Conservation (phyloP, 169 alveolate genomes). For the Amoebophrya sp. region DNA sequence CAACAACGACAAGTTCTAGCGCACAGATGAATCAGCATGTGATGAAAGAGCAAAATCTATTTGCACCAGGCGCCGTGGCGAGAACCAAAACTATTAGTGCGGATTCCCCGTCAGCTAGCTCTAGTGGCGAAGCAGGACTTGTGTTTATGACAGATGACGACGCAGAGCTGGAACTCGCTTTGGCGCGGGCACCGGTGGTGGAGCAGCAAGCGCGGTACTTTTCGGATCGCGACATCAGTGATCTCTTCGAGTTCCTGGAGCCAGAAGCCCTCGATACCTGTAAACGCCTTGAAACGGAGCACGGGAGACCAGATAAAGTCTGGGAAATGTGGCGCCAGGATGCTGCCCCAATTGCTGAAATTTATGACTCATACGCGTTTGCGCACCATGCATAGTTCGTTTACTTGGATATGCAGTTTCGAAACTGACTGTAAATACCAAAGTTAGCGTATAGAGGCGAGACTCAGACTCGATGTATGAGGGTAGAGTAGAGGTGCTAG, state of each 20-base stretch:
- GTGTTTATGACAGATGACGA: no score
- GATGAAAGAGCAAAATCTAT: background rate
- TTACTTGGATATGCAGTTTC: no score
- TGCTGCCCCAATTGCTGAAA: background rate
- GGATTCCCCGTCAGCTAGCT: no score
- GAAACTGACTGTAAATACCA: no score
- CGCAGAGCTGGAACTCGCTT: background rate
- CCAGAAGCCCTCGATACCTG: background rate
- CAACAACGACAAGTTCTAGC: no score
- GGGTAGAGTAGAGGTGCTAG: no score
- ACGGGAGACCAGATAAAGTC: background rate
- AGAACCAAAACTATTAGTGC: no score
- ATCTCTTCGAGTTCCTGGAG: constrained; percentile 6
- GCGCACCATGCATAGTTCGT: no score
- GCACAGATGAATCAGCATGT: background rate
- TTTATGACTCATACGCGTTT: no score
- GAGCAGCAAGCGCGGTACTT: background rate
- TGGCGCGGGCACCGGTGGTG: background rate
- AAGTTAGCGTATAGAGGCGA: no score
- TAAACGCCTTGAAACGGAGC: background rate
- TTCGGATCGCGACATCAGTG: background rate
- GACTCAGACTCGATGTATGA: no score
- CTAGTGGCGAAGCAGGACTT: no score
- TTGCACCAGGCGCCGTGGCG: background rate
- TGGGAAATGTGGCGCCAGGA: background rate